Evolutionary conservation across 805 yeast genomes (phyloP), one percentile per base, ranked within the genome.

Genomic region (Metschnikowia sp.): DNA sequence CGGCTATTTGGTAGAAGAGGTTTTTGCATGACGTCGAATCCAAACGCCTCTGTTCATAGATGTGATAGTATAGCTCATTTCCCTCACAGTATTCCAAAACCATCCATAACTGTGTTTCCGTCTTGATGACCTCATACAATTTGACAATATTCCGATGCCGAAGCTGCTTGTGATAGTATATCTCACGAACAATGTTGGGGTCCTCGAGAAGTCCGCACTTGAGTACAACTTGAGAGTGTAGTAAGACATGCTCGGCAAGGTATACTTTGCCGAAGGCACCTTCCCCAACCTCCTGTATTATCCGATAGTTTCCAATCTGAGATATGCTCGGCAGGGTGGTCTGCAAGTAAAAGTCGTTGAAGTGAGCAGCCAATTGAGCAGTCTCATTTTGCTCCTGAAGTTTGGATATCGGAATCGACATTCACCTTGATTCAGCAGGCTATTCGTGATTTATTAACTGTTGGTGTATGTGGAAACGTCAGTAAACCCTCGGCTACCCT

Each of bases 191-290:
- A 19, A 92, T 76, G 59, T 91, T 89, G 31, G 95, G 90, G 61
- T 88, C 96, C 40, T 78, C 79, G 49, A 83, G 81, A 11, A 74
- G 69, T 8, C 96, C 92, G 36, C 89, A 86, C 59, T 92, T 92
- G 51, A 94, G 66, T 13, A 94, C 98, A 3, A 92, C 81, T 50
- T 65, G 83, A n/a, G 81, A 74, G 45, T 82, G 82, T 10, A 96
- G 78, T 39, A 90, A 72, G 43, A 77, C 76, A 59, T 92, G 98
- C 33, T 74, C 73, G 1, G 97, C 98, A 30, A 92, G 69, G 62
- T 85, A 94, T 1, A 90, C 96, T 60, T 86, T 87, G 8, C 98
- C 97, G 74, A 90, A 92, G 3, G 96, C 78, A 9, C 97, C 97
- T 57, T 88, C 90, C 2, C 97, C 98, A 19, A 92, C 84, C 54